Percentiles rank a stretch among this genome's conserved stretches.
phyloP scores from a whole-genome alignment of 208 protist species.

The Trypanosoma rangeli region DNA sequence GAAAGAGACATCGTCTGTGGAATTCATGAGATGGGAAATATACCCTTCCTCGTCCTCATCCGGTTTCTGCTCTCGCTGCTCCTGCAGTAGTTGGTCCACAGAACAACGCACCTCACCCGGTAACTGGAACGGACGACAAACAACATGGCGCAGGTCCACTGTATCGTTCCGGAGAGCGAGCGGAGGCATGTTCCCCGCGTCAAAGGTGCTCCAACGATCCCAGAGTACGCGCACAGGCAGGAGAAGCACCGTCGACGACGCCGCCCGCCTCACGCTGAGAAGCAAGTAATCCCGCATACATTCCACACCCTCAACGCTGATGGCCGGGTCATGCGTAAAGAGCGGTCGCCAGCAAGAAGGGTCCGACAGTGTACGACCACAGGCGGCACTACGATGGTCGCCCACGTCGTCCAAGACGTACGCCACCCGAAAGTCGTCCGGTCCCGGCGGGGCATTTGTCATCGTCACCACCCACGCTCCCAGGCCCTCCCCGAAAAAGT shows the following conservation, averaged over 20 bases:
- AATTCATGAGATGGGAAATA: slow-evolving; percentile 7
- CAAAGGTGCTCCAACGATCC: slow-evolving; percentile 33
- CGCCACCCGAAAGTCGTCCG: slow-evolving; percentile 45
- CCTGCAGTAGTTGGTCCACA: slow-evolving; percentile 2
- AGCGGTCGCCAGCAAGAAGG: slow-evolving; percentile 37
- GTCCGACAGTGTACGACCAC: background rate
- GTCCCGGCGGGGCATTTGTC: slow-evolving; percentile 23
- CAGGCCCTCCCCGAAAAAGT: slow-evolving; percentile 34
- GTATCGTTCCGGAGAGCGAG: slow-evolving; percentile 21
- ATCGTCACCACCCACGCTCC: slow-evolving; percentile 58
- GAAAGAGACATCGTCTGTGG: slow-evolving; percentile 25
- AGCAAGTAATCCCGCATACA: slow-evolving; percentile 42
- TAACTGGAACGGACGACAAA: background rate
- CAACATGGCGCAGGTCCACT: slow-evolving; percentile 15
- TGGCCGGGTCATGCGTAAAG: slow-evolving; percentile 38
- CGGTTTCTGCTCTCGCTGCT: background rate
- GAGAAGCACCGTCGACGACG: slow-evolving; percentile 40
- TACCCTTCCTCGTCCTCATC: background rate
- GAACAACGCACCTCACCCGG: slow-evolving; percentile 9
- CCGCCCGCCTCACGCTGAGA: slow-evolving; percentile 43
- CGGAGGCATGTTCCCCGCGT: background rate
- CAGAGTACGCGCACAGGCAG: slow-evolving; percentile 34
- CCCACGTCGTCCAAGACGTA: slow-evolving; percentile 42
- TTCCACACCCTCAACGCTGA: slow-evolving; percentile 58
- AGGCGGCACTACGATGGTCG: no score